Conservation (phyloP, 495 filamentous ascomycete species). For the Entonaema liquescens region DNA sequence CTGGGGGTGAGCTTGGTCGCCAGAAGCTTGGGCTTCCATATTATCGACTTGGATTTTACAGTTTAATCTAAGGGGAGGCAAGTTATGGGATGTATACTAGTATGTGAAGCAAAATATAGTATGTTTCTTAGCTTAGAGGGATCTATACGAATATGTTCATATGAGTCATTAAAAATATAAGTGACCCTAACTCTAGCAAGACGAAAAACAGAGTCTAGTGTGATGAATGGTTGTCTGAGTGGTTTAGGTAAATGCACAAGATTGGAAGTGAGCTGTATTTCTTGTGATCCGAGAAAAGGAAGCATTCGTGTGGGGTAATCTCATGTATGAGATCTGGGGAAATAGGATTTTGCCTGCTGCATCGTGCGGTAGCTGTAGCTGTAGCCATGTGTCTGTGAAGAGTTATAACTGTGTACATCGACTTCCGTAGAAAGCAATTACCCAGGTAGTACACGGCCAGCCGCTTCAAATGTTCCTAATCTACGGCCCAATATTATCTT, state of each 20-base stretch:
- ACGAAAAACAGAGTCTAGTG: too few species aligned
- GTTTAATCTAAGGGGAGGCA: background rate
- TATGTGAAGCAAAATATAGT: background rate
- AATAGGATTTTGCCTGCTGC: too few species aligned
- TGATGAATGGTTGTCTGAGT: too few species aligned
- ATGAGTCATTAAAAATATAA: too few species aligned
- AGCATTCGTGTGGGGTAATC: background rate
- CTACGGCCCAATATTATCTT: too few species aligned
- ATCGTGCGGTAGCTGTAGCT: too few species aligned
- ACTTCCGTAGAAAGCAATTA: background rate
- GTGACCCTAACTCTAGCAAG: too few species aligned
- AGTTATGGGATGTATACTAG: background rate
- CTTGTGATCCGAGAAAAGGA: background rate
- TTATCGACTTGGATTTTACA: background rate
- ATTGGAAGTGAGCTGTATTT: background rate
- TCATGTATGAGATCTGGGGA: background rate
- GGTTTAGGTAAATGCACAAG: too few species aligned
- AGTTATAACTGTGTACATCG: background rate
- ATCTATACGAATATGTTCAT: too few species aligned
- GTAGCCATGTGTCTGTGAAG: background rate
- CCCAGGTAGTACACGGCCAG: too few species aligned
- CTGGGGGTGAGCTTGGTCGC: slow-evolving; percentile 1
- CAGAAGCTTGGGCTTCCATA: background rate
- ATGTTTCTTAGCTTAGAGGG: background rate
- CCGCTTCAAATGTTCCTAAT: too few species aligned